Conservation (phyloP, 257 asterid species). For the Solanum gracilifrons region DNA sequence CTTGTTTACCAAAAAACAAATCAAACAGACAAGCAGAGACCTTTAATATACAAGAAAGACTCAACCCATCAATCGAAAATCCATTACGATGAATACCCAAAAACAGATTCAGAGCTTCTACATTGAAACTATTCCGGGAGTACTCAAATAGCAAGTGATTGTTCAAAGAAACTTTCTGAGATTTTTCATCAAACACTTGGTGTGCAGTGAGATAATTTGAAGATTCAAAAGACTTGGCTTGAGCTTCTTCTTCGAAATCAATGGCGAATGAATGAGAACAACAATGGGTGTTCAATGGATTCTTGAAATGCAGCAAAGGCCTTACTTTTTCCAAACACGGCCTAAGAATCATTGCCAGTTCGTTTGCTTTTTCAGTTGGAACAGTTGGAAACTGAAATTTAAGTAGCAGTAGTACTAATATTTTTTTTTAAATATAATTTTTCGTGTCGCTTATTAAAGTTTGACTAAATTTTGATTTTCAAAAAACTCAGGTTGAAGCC, state of each 20-base stretch:
- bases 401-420: background rate
- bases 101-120: slow-evolving; percentile 41
- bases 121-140: slow-evolving; percentile 37
- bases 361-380: background rate
- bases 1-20: slow-evolving; percentile 42
- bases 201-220: slow-evolving; percentile 12
- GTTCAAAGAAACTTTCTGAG: slow-evolving; percentile 36
- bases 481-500: no score
- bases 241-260: slow-evolving; percentile 9
- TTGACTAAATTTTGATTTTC: no score
- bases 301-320: slow-evolving; percentile 8
- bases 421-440: no score
- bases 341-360: slow-evolving; percentile 27
- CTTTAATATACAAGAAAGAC: slow-evolving; percentile 63
- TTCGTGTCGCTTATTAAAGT: no score
- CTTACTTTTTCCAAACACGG: slow-evolving; percentile 15
- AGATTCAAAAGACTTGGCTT: background rate
- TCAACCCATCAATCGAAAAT: slow-evolving; percentile 40
- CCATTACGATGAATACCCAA: slow-evolving; percentile 36
- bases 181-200: slow-evolving; percentile 41
- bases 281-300: slow-evolving; percentile 10
- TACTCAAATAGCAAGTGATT: slow-evolving; percentile 53
- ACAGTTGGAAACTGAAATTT: background rate
- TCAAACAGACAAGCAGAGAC: slow-evolving; percentile 41
- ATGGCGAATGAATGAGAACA: slow-evolving; percentile 10